Evolutionary conservation across 2,329 filamentous ascomycete species (phyloP), one percentile per base, ranked within the genome.

Genomic region (Xylaria sp.): DNA sequence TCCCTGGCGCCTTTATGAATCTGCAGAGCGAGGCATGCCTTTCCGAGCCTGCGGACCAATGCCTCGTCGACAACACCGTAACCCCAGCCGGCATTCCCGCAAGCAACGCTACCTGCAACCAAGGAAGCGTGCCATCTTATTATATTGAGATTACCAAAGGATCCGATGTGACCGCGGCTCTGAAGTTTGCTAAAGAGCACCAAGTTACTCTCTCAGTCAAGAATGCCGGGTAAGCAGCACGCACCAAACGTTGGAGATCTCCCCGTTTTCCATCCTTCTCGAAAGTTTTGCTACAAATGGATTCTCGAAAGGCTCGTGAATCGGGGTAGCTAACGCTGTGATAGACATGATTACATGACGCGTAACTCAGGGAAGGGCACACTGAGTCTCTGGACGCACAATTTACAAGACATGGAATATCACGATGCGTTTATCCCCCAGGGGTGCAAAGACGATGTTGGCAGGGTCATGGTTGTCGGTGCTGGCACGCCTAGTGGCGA

Each of bases 1-100:
- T 71, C 46, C 69, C 73, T n/a, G 72, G 71, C n/a, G 71, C 66
- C 17, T 77, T 73, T 46, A 76, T 77, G 73, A 77, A 76, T 58
- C 62, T 73, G 28, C 77, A 78, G 56, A 73, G 73, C 51, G 75
- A 77, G 38, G 68, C 74, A 17, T 78, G 77, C 59, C 56, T 73
- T 31, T 75, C 77, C 3, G 66, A 74, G 31, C 67, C 74, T 4
- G 56, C 60, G 11, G 75, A 78, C 54, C 75, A 77, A 65, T 79
- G 77, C 58, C 49, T 76, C 13, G 51, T 79, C 28, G 75, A 78
- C 56, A 74, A 70, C 56, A 72, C 67, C 5, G 49, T 70, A 17
- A 74, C 66, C 11, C 71, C 70, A 3, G 73, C 77, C 26, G 62
- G 68, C 7, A 31, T 74, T 3, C 73, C 76, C 7, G 64, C 70